These are phyloP conservation scores for Fusarium falciforme DNA, from an alignment of 2,329 filamentous ascomycete species.

Conservation along the genomic window DNA sequence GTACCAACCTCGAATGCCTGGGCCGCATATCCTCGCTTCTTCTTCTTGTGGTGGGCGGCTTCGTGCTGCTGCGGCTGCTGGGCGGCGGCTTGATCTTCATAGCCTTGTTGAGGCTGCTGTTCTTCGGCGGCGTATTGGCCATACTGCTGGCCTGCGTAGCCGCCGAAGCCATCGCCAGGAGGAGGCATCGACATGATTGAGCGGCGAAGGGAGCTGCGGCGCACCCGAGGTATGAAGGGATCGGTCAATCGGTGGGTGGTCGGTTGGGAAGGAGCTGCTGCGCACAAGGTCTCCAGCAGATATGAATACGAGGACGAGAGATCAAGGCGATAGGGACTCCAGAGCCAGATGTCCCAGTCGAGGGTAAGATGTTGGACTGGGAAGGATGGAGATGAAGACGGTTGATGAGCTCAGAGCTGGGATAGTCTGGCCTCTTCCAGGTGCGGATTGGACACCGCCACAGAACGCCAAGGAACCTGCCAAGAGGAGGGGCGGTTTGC, in stretches of 20 bases:
- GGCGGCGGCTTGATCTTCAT: slow-evolving; percentile 48
- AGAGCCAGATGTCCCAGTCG: slow-evolving; percentile 39
- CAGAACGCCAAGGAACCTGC: slow-evolving; percentile 39
- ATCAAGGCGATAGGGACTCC: slow-evolving; percentile 21
- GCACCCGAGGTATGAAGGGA: slow-evolving; percentile 34
- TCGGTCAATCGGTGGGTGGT: slow-evolving; percentile 30
- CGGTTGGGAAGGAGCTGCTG: slow-evolving; percentile 18
- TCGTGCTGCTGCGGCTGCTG: slow-evolving; percentile 41
- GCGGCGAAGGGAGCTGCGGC: slow-evolving; percentile 43
- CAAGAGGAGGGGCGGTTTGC: slow-evolving; percentile 38
- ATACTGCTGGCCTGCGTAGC: slow-evolving; percentile 49
- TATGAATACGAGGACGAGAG: neutral
- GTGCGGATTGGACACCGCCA: slow-evolving; percentile 42
- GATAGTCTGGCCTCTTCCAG: slow-evolving; percentile 44
- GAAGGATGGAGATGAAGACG: slow-evolving; percentile 32
- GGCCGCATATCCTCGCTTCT: slow-evolving; percentile 94
- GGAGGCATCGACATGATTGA: slow-evolving; percentile 68
- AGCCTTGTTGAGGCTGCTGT: slow-evolving; percentile 56
- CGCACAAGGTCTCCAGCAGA: slow-evolving; percentile 4
- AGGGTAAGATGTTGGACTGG: slow-evolving; percentile 35
- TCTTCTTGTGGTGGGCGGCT: slow-evolving; percentile 72
- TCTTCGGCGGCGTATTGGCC: slow-evolving; percentile 58
- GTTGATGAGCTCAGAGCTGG: slow-evolving; percentile 44
- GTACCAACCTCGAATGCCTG: slow-evolving; percentile 93
- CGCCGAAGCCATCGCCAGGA: slow-evolving; percentile 60